Evolutionary conservation across 257 asterid species (phyloP).

Genomic region (Mentha longifolia): DNA sequence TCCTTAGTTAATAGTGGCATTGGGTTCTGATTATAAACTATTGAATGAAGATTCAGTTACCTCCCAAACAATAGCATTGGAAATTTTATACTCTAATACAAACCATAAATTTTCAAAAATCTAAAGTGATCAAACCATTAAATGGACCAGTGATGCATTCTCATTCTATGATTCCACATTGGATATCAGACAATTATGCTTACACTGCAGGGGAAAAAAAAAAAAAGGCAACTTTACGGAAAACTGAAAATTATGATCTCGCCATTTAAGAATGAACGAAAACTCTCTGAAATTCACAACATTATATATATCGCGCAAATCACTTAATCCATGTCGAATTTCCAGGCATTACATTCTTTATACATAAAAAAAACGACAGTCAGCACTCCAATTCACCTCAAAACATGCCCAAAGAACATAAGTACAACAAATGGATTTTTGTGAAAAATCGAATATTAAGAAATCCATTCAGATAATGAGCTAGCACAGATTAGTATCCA

Average conservation of each 20-base stretch:
- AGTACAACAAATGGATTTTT: slow-evolving; percentile 2
- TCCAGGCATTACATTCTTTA: not conserved
- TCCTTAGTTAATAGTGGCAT: not conserved
- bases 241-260: slow-evolving; percentile 18
- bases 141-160: slow-evolving; percentile 21
- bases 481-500: not conserved
- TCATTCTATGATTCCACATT: slow-evolving; percentile 6
- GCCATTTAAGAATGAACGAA: slow-evolving; percentile 5
- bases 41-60: not conserved
- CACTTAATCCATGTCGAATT: slow-evolving; percentile 22
- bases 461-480: not conserved
- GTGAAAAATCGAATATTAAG: not conserved
- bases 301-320: not conserved
- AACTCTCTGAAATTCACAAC: slow-evolving; percentile 22
- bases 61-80: slow-evolving; percentile 3
- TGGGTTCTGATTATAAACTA: not conserved
- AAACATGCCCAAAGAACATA: slow-evolving; percentile 6
- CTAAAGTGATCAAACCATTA: slow-evolving; percentile 9
- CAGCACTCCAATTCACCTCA: slow-evolving; percentile 3
- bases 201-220: not conserved
- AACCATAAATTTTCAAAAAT: slow-evolving; percentile 22
- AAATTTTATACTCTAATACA: not conserved
- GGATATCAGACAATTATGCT: not conserved
- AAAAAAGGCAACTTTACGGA: not conserved
- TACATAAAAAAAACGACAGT: not conserved